Base-by-base conservation (phyloP, 2,329 filamentous ascomycete genomes). In the Dactylellina haptotyla region DNA sequence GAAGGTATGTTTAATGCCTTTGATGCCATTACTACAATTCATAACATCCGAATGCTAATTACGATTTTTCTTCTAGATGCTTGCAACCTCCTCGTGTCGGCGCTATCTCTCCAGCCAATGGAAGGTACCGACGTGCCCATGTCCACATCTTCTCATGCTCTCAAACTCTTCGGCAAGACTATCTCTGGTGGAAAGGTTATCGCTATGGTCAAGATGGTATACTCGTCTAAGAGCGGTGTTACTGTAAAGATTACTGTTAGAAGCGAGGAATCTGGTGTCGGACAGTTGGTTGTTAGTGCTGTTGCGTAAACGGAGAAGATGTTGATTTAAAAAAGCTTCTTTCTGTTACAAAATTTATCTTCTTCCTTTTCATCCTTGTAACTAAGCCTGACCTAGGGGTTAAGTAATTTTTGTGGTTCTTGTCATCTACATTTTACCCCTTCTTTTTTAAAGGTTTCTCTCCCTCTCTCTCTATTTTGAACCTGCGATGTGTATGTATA, bases 141-240 rank as follows among this genome's bases (percentile, higher is more conserved):
- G 77, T 96, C 89, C 79, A 90, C 90, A 79, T 93, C 89, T 72
- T 97, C 93, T 75, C 95, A 99, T 82, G 93, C 93, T 2, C 89
- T 99, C 80, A 98, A 97, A 84, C 85, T 99, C 34, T 90, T 97
- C 81, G 95, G 95, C 80, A 98, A 97, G 88, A 97, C 92, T 45
- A 89, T 98, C 75, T 89, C 87, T 32, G 95, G 94, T 34, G 95
- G 95, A 77, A 90, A 90, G 79, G 94, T 99, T 14, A 92, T 93
- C 64, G 91, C 90, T 73, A 89, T 88, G 76, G 88, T 98, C 76
- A 88, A 93, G 82, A 97, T 99, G 93, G 95, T 93, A 0, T 97
- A 88, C 83, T 96, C 92, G 75, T 88, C 90, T 78, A 97, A 96
- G 86, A 90, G 89, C 54, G 95, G 95, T 58, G 93, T 98, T 25